A percentile compares a stretch with the other conserved stretches of the same genome.
phyloP scores from a whole-genome alignment of 441 rosid genomes.

The Gossypium davidsonii region DNA sequence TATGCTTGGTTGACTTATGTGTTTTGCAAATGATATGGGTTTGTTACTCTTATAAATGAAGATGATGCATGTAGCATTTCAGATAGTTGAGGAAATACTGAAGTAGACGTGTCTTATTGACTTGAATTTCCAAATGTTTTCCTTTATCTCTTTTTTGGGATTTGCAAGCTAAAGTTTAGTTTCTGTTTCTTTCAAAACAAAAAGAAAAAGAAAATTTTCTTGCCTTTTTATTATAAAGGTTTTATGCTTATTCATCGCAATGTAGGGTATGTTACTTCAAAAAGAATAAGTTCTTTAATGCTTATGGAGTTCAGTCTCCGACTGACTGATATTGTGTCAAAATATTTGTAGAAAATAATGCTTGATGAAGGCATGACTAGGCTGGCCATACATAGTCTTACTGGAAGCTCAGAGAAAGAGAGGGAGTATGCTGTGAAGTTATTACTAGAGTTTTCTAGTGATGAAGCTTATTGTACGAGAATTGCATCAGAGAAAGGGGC shows the following conservation, averaged over 20 bases:
- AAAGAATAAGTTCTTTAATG: neutral
- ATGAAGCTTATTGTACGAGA: constrained; percentile 30
- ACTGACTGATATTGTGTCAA: constrained; percentile 9
- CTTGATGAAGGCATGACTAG: constrained; percentile 40
- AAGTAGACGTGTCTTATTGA: neutral
- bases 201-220: neutral
- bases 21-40: neutral
- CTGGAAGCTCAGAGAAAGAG: constrained; percentile 36
- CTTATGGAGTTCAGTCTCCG: neutral
- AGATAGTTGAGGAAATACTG: neutral
- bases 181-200: neutral
- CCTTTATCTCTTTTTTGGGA: neutral
- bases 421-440: constrained; percentile 35
- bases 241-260: neutral
- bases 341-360: constrained; percentile 29
- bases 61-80: neutral
- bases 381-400: constrained; percentile 33
- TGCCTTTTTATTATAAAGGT: neutral
- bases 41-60: neutral
- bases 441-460: constrained; percentile 28
- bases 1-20: constrained; percentile 1
- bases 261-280: neutral
- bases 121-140: neutral
- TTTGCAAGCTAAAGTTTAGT: neutral
- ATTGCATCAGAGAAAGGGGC: constrained; percentile 41